Percentiles rank a stretch among this genome's conserved stretches.
Evolutionary conservation across 2,329 filamentous ascomycete genomes (phyloP).

Genomic region (Zasmidium citrigriseum): DNA sequence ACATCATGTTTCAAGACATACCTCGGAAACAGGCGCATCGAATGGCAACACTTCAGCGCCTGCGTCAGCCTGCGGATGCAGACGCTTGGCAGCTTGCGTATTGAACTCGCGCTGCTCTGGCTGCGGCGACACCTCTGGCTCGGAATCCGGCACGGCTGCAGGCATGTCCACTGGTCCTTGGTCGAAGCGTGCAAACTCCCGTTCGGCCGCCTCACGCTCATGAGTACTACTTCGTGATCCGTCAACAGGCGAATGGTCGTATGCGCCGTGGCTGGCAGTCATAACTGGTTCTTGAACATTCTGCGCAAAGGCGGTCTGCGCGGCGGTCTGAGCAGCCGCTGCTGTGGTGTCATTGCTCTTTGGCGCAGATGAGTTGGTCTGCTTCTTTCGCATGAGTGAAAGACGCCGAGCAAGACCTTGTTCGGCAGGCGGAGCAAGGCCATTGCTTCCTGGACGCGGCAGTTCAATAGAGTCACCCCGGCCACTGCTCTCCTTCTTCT

Average conservation of each 20-base stretch:
- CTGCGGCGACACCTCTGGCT: slow-evolving; percentile 22
- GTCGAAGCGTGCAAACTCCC: slow-evolving; percentile 72
- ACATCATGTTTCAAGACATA: no score
- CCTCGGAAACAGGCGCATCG: slow-evolving; percentile 13
- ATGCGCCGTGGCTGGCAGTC: slow-evolving; percentile 37
- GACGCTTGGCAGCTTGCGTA: slow-evolving; percentile 14
- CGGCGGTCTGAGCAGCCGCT: slow-evolving; percentile 23
- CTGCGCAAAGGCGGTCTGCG: slow-evolving; percentile 11
- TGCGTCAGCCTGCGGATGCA: slow-evolving; percentile 17
- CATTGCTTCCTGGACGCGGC: slow-evolving; percentile 40
- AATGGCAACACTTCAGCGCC: slow-evolving; percentile 12
- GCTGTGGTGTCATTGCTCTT: slow-evolving; percentile 9
- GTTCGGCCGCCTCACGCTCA: slow-evolving; percentile 60
- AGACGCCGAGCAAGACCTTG: slow-evolving; percentile 39
- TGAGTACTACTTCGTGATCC: slow-evolving; percentile 62
- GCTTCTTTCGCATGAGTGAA: slow-evolving; percentile 44
- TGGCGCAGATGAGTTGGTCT: slow-evolving; percentile 9
- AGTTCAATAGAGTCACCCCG: slow-evolving; percentile 48
- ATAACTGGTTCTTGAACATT: slow-evolving; percentile 21
- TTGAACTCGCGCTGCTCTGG: slow-evolving; percentile 25
- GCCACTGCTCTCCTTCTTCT: slow-evolving; percentile 58
- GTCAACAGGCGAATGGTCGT: slow-evolving; percentile 50
- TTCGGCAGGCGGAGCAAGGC: slow-evolving; percentile 33
- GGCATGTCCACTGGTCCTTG: slow-evolving; percentile 92
- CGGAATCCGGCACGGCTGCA: slow-evolving; percentile 67